Evolutionary conservation across 139 green algal genomes (phyloP).

Genomic region (Coccomyxa sp.): DNA sequence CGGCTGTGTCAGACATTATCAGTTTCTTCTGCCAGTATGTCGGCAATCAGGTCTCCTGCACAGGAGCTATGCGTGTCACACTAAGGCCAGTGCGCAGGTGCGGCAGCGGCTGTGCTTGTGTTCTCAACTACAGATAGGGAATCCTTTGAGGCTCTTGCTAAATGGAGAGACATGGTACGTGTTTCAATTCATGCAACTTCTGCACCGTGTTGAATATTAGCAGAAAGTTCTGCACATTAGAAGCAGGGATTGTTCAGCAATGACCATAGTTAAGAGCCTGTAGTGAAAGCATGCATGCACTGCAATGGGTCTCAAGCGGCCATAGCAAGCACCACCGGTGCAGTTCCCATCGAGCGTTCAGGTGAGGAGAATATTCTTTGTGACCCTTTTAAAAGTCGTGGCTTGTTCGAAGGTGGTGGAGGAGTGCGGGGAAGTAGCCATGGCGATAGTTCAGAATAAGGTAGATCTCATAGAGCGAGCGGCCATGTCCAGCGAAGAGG

Average conservation of each 20-base stretch:
- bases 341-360: too few relatives aligned
- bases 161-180: constrained; percentile 59
- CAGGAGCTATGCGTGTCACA: too few relatives aligned
- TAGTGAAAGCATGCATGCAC: too few relatives aligned
- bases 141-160: constrained; percentile 59
- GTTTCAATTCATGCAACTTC: too few relatives aligned
- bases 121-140: constrained; percentile 72
- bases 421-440: constrained; percentile 59
- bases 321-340: too few relatives aligned
- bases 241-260: too few relatives aligned
- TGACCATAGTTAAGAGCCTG: too few relatives aligned
- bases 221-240: too few relatives aligned
- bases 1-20: too few relatives aligned
- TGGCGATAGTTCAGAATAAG: constrained; percentile 76
- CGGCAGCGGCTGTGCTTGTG: constrained; percentile 54
- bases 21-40: background rate
- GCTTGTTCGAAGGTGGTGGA: constrained; percentile 31
- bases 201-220: too few relatives aligned
- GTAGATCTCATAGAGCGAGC: constrained; percentile 60
- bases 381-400: background rate
- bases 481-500: constrained; percentile 48
- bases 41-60: background rate
- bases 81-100: constrained; percentile 21
- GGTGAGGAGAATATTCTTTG: too few relatives aligned
- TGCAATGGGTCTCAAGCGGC: too few relatives aligned